Evolutionary conservation across 2,329 filamentous ascomycete genomes (phyloP).

Genomic region (Monosporascus sp.): DNA sequence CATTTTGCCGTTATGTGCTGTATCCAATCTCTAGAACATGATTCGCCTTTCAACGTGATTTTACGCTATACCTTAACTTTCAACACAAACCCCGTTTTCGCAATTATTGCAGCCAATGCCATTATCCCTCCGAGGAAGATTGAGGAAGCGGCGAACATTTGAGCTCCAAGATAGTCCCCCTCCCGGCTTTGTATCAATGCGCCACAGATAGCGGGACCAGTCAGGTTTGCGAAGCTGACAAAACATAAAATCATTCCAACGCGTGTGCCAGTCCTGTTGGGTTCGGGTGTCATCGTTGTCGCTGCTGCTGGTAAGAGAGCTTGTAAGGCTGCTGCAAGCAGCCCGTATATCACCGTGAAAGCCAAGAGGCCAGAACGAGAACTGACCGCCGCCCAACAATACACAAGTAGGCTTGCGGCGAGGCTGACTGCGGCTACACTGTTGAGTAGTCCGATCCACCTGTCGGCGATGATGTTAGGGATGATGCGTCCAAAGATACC

Average conservation of each 20-base stretch:
- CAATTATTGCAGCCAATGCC: slow-evolving; percentile 3
- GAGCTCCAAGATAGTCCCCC: slow-evolving; percentile 5
- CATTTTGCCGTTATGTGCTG: background rate
- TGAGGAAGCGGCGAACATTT: slow-evolving; percentile 4
- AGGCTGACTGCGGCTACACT: slow-evolving; percentile 36
- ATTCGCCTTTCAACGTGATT: background rate
- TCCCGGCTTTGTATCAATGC: slow-evolving; percentile 1
- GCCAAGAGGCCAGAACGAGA: slow-evolving; percentile 19
- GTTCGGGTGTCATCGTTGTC: slow-evolving; percentile 9
- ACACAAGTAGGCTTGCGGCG: slow-evolving; percentile 17
- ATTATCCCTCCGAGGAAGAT: slow-evolving; percentile 6
- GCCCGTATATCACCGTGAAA: slow-evolving; percentile 7
- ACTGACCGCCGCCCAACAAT: slow-evolving; percentile 25
- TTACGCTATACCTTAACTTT: background rate
- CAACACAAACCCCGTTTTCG: background rate
- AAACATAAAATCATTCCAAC: slow-evolving; percentile 8
- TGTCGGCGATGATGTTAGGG: slow-evolving; percentile 42
- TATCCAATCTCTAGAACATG: background rate
- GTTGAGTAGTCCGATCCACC: slow-evolving; percentile 46
- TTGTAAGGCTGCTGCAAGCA: slow-evolving; percentile 9
- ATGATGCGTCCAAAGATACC: slow-evolving; percentile 45
- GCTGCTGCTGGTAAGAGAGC: slow-evolving; percentile 6
- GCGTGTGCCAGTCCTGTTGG: slow-evolving; percentile 4
- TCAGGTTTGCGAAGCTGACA: slow-evolving; percentile 7
- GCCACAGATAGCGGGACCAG: slow-evolving; percentile 7